Conservation (phyloP, 441 rosid species). For the Populus hybrid region DNA sequence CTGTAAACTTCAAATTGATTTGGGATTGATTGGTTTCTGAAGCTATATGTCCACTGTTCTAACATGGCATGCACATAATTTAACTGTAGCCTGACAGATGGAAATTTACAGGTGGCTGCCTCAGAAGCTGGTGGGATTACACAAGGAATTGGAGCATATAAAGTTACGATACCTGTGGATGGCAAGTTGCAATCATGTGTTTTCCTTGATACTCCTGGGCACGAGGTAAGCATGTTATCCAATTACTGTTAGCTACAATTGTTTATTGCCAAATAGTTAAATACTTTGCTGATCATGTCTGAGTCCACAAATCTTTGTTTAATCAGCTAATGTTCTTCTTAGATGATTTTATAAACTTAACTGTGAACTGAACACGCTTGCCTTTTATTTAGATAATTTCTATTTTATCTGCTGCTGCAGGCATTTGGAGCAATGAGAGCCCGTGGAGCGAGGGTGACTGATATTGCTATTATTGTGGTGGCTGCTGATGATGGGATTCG, state of each 20-base stretch:
- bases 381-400: conserved; percentile 31
- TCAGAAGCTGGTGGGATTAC: conserved; percentile 98
- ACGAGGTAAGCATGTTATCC: conserved; percentile 54
- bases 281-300: conserved; percentile 8
- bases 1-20: not conserved
- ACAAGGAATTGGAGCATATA: conserved; percentile 97
- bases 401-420: conserved; percentile 45
- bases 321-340: not conserved
- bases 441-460: conserved; percentile 97
- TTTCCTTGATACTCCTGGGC: conserved; percentile 99
- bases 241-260: conserved; percentile 2
- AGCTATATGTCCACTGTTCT: conserved; percentile 17
- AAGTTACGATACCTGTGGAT: conserved; percentile 76
- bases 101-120: conserved; percentile 73
- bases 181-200: conserved; percentile 80
- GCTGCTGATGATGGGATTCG: conserved; percentile 99
- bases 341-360: conserved; percentile 10
- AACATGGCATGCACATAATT: conserved; percentile 12
- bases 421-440: conserved; percentile 99
- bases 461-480: conserved; percentile 91
- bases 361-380: conserved; percentile 14
- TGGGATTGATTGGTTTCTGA: conserved; percentile 8
- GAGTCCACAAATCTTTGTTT: conserved; percentile 11
- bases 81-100: conserved; percentile 26
- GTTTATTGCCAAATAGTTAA: conserved; percentile 12